A percentile compares a stretch with the other conserved stretches of the same genome.
These are phyloP conservation scores for Lithohypha guttulata DNA, from an alignment of 2,329 filamentous ascomycete genomes.

Conservation along the genomic window DNA sequence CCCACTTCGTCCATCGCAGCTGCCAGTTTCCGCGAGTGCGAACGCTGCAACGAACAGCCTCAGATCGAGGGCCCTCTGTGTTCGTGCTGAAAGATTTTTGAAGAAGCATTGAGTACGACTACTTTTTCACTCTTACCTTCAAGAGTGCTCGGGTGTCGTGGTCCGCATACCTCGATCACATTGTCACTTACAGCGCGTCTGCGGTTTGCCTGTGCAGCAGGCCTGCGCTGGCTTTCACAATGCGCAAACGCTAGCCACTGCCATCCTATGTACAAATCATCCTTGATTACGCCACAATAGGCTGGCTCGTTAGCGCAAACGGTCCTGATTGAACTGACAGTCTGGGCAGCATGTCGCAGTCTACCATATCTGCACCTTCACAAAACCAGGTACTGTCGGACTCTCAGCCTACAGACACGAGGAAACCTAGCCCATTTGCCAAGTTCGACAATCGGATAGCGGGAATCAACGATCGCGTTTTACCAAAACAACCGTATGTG, in stretches of 20 bases:
- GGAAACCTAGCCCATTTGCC: not conserved
- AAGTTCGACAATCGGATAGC: conserved; percentile 26
- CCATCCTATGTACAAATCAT: no score
- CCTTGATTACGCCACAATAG: not conserved
- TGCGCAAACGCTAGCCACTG: conserved; percentile 6
- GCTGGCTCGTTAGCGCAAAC: conserved; percentile 1
- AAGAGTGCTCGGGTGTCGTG: no score
- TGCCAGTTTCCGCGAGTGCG: no score
- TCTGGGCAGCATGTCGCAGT: conserved; percentile 7
- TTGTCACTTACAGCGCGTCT: not conserved
- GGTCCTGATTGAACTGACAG: no score
- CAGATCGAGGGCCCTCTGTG: no score
- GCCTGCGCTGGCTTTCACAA: not conserved
- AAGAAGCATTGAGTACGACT: not conserved
- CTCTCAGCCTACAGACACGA: not conserved
- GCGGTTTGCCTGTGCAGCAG: conserved; percentile 1
- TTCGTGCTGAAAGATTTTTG: no score
- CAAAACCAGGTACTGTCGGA: conserved; percentile 1
- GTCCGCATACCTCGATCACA: not conserved
- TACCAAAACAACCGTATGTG: conserved; percentile 36
- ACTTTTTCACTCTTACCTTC: not conserved
- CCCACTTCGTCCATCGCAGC: no score
- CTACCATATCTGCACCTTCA: conserved; percentile 2
- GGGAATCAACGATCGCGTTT: conserved; percentile 31
- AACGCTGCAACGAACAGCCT: no score